Percentiles rank a stretch among this genome's conserved stretches.
These are phyloP conservation scores for Penicillium pulvis DNA, from an alignment of 495 filamentous ascomycete species.

Conservation along the genomic window DNA sequence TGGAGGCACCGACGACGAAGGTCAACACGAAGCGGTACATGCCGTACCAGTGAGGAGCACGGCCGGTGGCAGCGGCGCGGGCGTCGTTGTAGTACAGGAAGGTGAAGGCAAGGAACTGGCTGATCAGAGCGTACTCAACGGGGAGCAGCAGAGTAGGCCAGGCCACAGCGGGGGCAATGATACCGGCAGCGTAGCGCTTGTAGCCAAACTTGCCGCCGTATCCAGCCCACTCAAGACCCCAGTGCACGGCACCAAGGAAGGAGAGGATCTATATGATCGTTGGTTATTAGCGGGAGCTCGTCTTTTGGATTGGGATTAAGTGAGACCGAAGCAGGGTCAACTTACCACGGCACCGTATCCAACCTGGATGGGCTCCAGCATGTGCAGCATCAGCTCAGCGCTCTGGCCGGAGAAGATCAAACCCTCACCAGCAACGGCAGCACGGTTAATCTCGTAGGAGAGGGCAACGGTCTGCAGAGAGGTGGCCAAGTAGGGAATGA, in stretches of 20 bases:
- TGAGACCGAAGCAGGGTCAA: conserved; percentile 19
- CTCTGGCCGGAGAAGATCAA: conserved; percentile 68
- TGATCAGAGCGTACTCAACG: conserved; percentile 82
- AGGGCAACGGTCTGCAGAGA: conserved; percentile 86
- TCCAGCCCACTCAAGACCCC: conserved; percentile 82
- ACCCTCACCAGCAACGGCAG: conserved; percentile 58
- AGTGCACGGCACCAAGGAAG: conserved; percentile 95
- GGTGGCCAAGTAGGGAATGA: conserved; percentile 87
- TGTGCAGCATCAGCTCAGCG: conserved; percentile 71
- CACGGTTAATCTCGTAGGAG: conserved; percentile 75
- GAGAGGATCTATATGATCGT: conserved; percentile 69
- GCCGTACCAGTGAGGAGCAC: conserved; percentile 89
- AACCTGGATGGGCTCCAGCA: conserved; percentile 88
- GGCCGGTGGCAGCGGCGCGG: conserved; percentile 71
- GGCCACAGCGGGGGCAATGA: conserved; percentile 79
- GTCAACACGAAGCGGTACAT: conserved; percentile 96
- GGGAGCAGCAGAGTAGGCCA: conserved; percentile 94
- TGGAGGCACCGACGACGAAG: conserved; percentile 84
- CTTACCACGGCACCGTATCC: conserved; percentile 90
- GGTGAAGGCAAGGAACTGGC: conserved; percentile 87
- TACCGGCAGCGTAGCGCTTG: conserved; percentile 78
- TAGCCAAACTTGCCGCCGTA: conserved; percentile 74
- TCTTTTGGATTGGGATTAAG: no score
- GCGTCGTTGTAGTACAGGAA: conserved; percentile 88
- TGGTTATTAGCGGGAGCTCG: conserved; percentile 10